Evolutionary conservation across 495 filamentous ascomycete genomes (phyloP).

Genomic region (Penicillium cinerascens): DNA sequence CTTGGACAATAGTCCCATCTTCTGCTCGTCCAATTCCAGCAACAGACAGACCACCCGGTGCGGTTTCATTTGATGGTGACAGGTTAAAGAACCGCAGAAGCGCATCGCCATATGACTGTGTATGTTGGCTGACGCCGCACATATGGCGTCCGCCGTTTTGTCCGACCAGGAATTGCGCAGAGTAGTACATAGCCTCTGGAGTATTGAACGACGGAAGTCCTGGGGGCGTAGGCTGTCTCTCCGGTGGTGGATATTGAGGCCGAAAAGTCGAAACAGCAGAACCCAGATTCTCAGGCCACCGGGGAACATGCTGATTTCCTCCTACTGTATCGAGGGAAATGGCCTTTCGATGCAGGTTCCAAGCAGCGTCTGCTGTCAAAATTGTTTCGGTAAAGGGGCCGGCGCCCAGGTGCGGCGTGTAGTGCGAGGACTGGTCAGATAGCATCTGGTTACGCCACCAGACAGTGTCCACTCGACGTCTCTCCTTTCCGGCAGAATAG

Average conservation of each 20-base stretch:
- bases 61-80: conserved; percentile 1
- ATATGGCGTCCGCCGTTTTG: background rate
- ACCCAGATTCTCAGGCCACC: conserved; percentile 24
- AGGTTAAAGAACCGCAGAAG: conserved; percentile 31
- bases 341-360: conserved; percentile 15
- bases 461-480: conserved; percentile 1
- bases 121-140: background rate
- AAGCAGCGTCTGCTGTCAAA: background rate
- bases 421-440: conserved; percentile 15
- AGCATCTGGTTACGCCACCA: conserved; percentile 14
- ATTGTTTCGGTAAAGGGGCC: background rate
- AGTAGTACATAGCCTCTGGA: conserved; percentile 37
- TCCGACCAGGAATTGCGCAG: conserved; percentile 23
- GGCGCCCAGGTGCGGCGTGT: background rate
- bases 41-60: background rate
- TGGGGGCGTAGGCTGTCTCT: conserved; percentile 42
- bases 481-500: background rate
- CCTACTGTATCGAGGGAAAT: conserved; percentile 21
- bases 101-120: conserved; percentile 18
- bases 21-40: conserved; percentile 29
- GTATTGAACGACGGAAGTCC: conserved; percentile 47
- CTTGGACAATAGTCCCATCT: conserved; percentile 38
- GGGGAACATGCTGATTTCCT: conserved; percentile 6
- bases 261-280: conserved; percentile 28
- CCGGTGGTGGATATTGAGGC: conserved; percentile 40